Base-by-base conservation (phyloP, 495 filamentous ascomycete genomes). In the Pyrenula aspistea region DNA sequence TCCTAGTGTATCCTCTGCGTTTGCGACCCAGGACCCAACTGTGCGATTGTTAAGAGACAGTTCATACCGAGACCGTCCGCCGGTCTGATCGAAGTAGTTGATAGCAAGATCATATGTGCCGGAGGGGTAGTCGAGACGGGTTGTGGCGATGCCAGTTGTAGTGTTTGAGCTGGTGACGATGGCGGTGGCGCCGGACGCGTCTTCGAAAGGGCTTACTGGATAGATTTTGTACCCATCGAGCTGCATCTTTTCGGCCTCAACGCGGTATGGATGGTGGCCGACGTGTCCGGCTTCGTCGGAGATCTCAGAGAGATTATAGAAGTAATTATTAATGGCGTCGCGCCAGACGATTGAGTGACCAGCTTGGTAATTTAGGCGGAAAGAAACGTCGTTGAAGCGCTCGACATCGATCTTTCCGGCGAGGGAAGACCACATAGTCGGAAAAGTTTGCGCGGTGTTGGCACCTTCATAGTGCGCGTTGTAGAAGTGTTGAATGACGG, bases 401-500 rank as follows among this genome's bases (percentile, higher is more conserved):
- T 83, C 73, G n/a, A 64, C 51, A 63, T 88, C 84, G 52, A 88
- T 71, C 20, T 76, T 72, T 0, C 77, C 77, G 21, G 73, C 56
- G 0, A 88, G 69, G 1, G 71, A 66, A 31, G 75, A 61, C 83
- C 83, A 87, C 51, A 68, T 62, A 1, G 62, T 49, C 0, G 73
- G 62, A 63, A 87, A 86, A 0, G 71, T 75, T 56, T 85, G 81
- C 1, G 78, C 85, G 2, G 74, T 77, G 21, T 70, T 76, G 20
- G 79, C 77, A 15, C 85, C 84, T 15, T 59, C 68, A 67, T 89
- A 87, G 65, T 89, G 78, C 24, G 82, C 80, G 60, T 89, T 80
- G 62, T 88, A 89, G 63, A 89, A 86, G 64, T 89, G 82, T 66
- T 89, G 84, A 53, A 89, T 87, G 1, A 89, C 83, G 0, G 83